These are phyloP conservation scores for Syncephalastrum sp. DNA, from an alignment of 371 early-diverging fungal genomes.

Conservation along the genomic window DNA sequence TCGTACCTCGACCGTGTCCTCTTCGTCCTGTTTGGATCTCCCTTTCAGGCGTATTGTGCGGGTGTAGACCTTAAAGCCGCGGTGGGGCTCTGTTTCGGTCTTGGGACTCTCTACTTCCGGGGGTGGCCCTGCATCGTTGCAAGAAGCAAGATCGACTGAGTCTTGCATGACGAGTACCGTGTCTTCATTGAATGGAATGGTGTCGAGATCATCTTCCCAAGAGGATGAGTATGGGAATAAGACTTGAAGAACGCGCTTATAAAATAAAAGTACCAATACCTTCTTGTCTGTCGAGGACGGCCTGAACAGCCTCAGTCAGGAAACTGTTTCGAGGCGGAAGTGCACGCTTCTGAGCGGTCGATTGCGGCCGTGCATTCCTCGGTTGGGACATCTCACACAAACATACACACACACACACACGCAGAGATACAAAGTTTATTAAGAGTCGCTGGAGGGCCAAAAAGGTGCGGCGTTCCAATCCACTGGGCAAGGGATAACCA, in stretches of 20 bases:
- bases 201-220: conserved; percentile 4
- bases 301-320: conserved; percentile 25
- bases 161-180: conserved; percentile 9
- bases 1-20: conserved; percentile 11
- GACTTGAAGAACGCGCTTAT: neutral
- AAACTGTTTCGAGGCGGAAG: conserved; percentile 27
- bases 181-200: conserved; percentile 5
- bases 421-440: too few relatives aligned
- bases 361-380: too few relatives aligned
- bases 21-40: neutral
- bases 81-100: too few relatives aligned
- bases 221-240: neutral
- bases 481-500: too few relatives aligned
- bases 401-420: too few relatives aligned
- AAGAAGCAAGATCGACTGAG: conserved; percentile 8
- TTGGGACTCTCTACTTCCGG: too few relatives aligned
- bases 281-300: conserved; percentile 19
- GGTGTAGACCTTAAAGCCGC: neutral
- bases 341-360: conserved; percentile 19
- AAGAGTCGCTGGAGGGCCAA: too few relatives aligned
- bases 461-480: too few relatives aligned
- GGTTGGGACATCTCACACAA: too few relatives aligned
- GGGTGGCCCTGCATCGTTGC: conserved; percentile 8
- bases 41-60: neutral
- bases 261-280: conserved; percentile 7